Conservation (phyloP, 345 rosid species). For the Rhodomyrtus tomentosa region DNA sequence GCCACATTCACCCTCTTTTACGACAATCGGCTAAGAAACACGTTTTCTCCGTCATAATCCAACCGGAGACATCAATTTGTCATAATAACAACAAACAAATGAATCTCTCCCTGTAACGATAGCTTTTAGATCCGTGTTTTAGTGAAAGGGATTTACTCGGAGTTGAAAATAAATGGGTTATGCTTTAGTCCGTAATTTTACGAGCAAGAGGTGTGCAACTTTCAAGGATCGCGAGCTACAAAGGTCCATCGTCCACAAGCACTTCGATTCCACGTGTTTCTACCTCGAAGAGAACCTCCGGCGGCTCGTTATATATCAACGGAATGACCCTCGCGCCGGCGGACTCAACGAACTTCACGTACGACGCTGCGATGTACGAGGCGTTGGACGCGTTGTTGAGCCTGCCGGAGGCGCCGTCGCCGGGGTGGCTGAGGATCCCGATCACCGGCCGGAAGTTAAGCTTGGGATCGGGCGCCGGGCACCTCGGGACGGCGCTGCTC, state of each 20-base stretch:
- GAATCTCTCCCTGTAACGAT: background rate
- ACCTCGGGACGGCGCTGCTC: slow-evolving; percentile 8
- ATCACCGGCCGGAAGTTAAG: slow-evolving; percentile 75
- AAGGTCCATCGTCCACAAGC: background rate
- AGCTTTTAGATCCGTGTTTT: background rate
- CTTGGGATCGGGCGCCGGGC: slow-evolving; percentile 34
- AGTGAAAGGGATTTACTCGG: background rate
- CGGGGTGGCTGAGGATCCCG: slow-evolving; percentile 76
- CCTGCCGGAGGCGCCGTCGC: slow-evolving; percentile 86
- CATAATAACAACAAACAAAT: background rate
- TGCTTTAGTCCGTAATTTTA: background rate
- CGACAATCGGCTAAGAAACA: no score
- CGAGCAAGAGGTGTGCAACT: background rate
- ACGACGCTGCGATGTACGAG: slow-evolving; percentile 74
- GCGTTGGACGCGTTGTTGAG: slow-evolving; percentile 38
- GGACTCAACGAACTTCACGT: slow-evolving; percentile 81
- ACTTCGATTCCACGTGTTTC: background rate
- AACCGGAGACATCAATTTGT: background rate
- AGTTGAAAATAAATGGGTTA: background rate
- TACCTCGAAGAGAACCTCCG: slow-evolving; percentile 56
- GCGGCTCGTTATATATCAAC: slow-evolving; percentile 64
- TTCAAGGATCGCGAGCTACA: background rate
- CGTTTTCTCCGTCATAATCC: no score
- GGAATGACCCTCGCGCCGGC: slow-evolving; percentile 94
- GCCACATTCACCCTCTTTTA: background rate